Evolutionary conservation across 2,329 filamentous ascomycete species (phyloP).

Genomic region (Ophiostoma montium): DNA sequence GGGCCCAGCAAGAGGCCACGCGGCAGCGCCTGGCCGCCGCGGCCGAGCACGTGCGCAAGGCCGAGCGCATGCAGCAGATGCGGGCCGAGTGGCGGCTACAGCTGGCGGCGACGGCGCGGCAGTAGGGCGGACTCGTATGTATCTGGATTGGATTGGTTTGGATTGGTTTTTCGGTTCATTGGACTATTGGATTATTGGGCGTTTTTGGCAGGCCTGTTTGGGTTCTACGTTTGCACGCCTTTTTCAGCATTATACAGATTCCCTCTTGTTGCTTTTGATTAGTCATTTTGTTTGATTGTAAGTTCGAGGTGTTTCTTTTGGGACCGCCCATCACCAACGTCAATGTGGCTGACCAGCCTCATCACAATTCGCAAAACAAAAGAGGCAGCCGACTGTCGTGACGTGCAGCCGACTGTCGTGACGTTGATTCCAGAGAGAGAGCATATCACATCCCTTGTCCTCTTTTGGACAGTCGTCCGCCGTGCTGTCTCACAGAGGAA

Average conservation of each 20-base stretch:
- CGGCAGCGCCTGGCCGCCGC: conserved; percentile 34
- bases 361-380: too few species aligned
- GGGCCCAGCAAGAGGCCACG: conserved; percentile 37
- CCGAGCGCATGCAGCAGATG: conserved; percentile 27
- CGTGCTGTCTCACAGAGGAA: too few species aligned
- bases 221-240: neutral
- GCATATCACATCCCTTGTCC: neutral
- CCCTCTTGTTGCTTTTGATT: neutral
- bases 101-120: conserved; percentile 7
- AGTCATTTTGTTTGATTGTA: neutral
- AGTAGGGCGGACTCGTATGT: neutral
- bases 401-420: too few species aligned
- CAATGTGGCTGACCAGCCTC: too few species aligned
- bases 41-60: conserved; percentile 31
- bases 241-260: too few species aligned
- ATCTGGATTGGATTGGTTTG: neutral
- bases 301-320: too few species aligned
- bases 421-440: too few species aligned
- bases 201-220: neutral
- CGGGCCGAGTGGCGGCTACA: conserved; percentile 23
- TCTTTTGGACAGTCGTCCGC: neutral
- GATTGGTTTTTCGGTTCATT: neutral
- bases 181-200: too few species aligned
- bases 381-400: too few species aligned
- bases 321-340: too few species aligned